Conservation (phyloP, 192 early-diverging fungal genomes). For the Paraglomus occultum region DNA sequence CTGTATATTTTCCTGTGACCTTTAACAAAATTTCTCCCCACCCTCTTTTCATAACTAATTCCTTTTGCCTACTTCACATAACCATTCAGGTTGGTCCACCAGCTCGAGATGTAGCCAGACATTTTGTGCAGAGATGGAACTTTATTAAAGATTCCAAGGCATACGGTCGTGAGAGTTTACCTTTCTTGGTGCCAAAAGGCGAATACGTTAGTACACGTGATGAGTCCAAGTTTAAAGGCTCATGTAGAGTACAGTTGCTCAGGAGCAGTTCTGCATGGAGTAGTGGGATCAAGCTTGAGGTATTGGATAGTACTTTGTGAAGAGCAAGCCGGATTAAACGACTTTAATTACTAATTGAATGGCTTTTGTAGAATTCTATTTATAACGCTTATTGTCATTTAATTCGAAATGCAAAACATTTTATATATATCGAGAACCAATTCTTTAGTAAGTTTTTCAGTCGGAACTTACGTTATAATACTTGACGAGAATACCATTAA, state of each 20-base stretch:
- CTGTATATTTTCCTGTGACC: not conserved
- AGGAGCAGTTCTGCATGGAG: conserved; percentile 69
- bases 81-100: conserved; percentile 61
- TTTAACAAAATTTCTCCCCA: conserved; percentile 15
- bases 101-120: conserved; percentile 75
- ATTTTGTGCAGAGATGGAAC: conserved; percentile 88
- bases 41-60: not conserved
- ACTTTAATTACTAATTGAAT: not conserved
- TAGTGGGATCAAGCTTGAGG: conserved; percentile 58
- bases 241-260: conserved; percentile 63
- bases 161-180: conserved; percentile 52
- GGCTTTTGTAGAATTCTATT: conserved; percentile 57
- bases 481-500: not conserved
- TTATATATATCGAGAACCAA: conserved; percentile 90
- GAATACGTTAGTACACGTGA: conserved; percentile 58
- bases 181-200: conserved; percentile 67
- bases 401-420: conserved; percentile 73
- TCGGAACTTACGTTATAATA: not conserved
- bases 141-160: conserved; percentile 76
- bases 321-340: not conserved
- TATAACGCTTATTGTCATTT: conserved; percentile 74
- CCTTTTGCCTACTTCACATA: not conserved
- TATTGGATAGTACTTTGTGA: conserved; percentile 2
- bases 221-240: conserved; percentile 53
- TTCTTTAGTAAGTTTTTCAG: conserved; percentile 67